phyloP scores from a whole-genome alignment of 805 yeast species.

The Wickerhamomyces mucosus region DNA sequence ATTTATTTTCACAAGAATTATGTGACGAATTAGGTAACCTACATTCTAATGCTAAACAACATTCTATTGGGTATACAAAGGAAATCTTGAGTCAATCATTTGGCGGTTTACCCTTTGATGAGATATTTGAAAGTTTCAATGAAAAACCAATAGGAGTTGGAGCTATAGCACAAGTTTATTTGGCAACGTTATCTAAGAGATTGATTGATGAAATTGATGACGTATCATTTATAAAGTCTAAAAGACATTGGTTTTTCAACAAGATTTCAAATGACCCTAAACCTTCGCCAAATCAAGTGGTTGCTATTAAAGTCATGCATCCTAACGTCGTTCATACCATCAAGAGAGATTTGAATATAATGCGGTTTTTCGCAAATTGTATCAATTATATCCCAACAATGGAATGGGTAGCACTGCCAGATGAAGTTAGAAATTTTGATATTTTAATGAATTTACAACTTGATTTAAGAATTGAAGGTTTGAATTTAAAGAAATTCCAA shows the following conservation, averaged over 20 bases:
- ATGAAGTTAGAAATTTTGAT: slow-evolving; percentile 84
- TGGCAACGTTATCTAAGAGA: slow-evolving; percentile 49
- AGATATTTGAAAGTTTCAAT: slow-evolving; percentile 71
- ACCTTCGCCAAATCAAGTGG: slow-evolving; percentile 40
- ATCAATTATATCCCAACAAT: slow-evolving; percentile 79
- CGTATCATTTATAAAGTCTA: slow-evolving; percentile 14
- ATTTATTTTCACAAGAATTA: slow-evolving; percentile 71
- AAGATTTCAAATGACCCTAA: slow-evolving; percentile 5
- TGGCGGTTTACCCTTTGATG: slow-evolving; percentile 42
- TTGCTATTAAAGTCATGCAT: slow-evolving; percentile 88
- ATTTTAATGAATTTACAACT: slow-evolving; percentile 80
- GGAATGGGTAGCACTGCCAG: slow-evolving; percentile 96
- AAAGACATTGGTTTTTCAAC: slow-evolving; percentile 11
- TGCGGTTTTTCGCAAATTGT: slow-evolving; percentile 67
- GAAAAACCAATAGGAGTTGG: slow-evolving; percentile 89
- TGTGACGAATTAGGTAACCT: slow-evolving; percentile 68
- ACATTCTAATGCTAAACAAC: slow-evolving; percentile 79
- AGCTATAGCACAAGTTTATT: slow-evolving; percentile 94
- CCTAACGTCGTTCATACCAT: slow-evolving; percentile 72
- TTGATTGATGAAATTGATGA: slow-evolving; percentile 30
- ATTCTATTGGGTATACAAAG: slow-evolving; percentile 53
- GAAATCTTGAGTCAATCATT: slow-evolving; percentile 51
- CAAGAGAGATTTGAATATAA: slow-evolving; percentile 72
- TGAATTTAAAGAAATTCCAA: slow-evolving; percentile 65
- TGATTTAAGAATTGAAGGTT: slow-evolving; percentile 83